Evolutionary conservation across 257 asterid genomes (phyloP), one percentile per base, ranked within the genome.

Genomic region (Prunella vulgaris): DNA sequence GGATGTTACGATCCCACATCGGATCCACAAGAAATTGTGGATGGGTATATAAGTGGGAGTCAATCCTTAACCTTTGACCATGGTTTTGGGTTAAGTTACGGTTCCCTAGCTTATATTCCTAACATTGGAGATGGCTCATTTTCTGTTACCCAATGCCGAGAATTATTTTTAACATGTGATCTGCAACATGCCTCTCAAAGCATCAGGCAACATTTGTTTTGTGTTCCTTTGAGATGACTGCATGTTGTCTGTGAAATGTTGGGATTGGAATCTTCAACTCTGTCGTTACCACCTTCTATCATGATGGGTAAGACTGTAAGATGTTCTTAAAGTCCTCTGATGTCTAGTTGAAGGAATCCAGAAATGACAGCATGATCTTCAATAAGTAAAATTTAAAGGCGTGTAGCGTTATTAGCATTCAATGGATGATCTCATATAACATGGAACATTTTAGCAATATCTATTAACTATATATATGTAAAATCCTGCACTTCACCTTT

Each of bases 181-280:
- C 18, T 33, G 51, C 15, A 20, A 18, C 42, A 3, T 10, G 52
- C 67, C 32, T 35, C 52, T 14, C 25, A 24, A 48, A 27, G 48
- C 49, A 48, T 18, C 33, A 28, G 60, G 48, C 49, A 18, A 49
- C 5, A 5, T 67, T 66, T 67, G 59, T 42, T 22, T 67, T 12
- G 13, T 30, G 13, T 28, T 51, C 20, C 13, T 51, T 20, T 17
- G 61, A 17, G 52, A 51, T 49, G 61, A 18, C 71, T 9, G 7
- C 20, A 12, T 67, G 15, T 14, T 4, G 7, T 32, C 37, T 22
- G 57, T 8, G 21, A 51, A 10, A 30, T 28, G 59, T 33, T 66
- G 24, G 61, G 59, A 51, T 48, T 28, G 40, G 42, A 64, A 15
- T 64, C 70, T 64, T 8, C 35, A 48, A 65, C 15, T 66, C 28